Percentiles rank a stretch among this genome's conserved stretches.
These are phyloP conservation scores for Lactarius hengduanensis DNA, from an alignment of 768 basidiomycete species.

Conservation along the genomic window DNA sequence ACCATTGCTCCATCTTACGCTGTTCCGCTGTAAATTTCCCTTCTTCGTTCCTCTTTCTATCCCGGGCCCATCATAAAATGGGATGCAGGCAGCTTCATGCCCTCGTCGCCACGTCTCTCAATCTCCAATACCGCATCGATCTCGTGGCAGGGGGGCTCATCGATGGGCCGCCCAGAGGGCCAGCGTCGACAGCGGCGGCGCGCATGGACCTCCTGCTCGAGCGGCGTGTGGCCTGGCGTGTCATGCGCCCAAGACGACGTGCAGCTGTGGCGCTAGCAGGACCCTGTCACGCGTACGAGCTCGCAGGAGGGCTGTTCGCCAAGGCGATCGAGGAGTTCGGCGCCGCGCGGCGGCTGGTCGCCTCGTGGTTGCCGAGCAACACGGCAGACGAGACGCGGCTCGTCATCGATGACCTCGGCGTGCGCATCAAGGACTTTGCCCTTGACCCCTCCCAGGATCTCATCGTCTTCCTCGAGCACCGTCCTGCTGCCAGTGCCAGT, in stretches of 20 bases:
- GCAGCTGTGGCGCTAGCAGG: conserved; percentile 37
- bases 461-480: conserved; percentile 42
- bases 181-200: not conserved
- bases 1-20: conserved; percentile 7
- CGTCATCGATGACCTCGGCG: conserved; percentile 39
- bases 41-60: no score
- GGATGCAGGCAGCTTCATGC: conserved; percentile 32
- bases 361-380: conserved; percentile 33
- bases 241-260: conserved; percentile 34
- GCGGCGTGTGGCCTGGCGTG: conserved; percentile 31
- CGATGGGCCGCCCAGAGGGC: conserved; percentile 25
- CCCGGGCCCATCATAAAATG: conserved; percentile 9
- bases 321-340: conserved; percentile 19
- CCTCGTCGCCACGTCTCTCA: conserved; percentile 29
- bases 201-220: conserved; percentile 32
- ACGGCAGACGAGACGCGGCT: conserved; percentile 24
- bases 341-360: conserved; percentile 30
- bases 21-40: conserved; percentile 11
- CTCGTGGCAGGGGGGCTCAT: conserved; percentile 36
- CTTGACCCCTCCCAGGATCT: conserved; percentile 68
- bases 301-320: conserved; percentile 58
- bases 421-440: conserved; percentile 53
- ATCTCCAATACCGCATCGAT: conserved; percentile 30
- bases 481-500: not conserved
- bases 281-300: conserved; percentile 52